These are phyloP conservation scores for Chamaecrista fasciculata DNA, from an alignment of 306 rosid species.

Conservation along the genomic window DNA sequence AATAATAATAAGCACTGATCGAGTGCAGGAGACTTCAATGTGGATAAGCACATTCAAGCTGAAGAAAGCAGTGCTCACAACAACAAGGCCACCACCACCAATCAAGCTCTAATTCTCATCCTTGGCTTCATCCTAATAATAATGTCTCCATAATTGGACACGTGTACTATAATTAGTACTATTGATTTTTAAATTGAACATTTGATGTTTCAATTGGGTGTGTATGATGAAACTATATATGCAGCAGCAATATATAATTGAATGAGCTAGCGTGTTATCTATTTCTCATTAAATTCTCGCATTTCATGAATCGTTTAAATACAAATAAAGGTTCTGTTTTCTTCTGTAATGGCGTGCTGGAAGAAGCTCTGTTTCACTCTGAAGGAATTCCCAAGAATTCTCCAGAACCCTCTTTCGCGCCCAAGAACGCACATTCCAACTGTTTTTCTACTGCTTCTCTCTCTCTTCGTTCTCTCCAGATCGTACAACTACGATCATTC, in stretches of 20 bases:
- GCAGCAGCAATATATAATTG: no score
- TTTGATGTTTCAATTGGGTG: no score
- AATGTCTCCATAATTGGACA: no score
- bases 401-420: slow-evolving; percentile 27
- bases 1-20: no score
- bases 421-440: slow-evolving; percentile 38
- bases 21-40: slow-evolving; percentile 65
- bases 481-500: slow-evolving; percentile 18
- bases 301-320: no score
- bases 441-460: slow-evolving; percentile 27
- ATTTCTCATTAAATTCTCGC: no score
- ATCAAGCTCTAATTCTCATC: slow-evolving; percentile 31
- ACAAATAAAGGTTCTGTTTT: no score
- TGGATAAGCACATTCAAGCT: slow-evolving; percentile 51
- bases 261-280: no score
- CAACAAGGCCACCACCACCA: no score
- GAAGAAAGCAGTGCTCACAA: slow-evolving; percentile 45
- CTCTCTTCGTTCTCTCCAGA: slow-evolving; percentile 33
- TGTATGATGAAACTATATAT: no score
- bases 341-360: slow-evolving; percentile 30
- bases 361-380: slow-evolving; percentile 26
- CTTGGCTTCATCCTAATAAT: slow-evolving; percentile 43
- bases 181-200: no score
- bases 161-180: no score
- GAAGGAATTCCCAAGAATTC: slow-evolving; percentile 26